phyloP scores from a whole-genome alignment of 2,329 filamentous ascomycete species.

The Exophiala mesophila region DNA sequence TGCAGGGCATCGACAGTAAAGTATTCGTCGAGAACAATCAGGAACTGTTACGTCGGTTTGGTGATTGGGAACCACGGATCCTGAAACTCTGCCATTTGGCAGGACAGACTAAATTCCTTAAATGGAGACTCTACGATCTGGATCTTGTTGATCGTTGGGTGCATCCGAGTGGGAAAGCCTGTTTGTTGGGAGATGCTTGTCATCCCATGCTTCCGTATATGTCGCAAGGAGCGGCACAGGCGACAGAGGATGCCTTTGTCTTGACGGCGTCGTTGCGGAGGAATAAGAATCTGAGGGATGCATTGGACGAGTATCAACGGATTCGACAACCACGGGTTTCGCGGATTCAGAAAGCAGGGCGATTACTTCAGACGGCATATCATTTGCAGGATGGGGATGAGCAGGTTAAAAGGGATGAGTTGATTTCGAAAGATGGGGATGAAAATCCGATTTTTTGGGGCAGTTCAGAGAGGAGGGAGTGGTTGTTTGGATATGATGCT shows the following conservation, averaged over 20 bases:
- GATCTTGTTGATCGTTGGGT: not conserved
- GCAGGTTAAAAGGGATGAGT: constrained; percentile 26
- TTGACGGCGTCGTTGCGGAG: constrained; percentile 25
- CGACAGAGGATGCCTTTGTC: constrained; percentile 40
- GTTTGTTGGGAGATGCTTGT: constrained; percentile 40
- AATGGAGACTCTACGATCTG: constrained; percentile 21
- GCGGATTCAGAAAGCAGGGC: constrained; percentile 26
- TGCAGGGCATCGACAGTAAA: no score
- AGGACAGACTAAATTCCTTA: constrained; percentile 23
- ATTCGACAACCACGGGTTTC: constrained; percentile 16
- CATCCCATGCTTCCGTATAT: constrained; percentile 45
- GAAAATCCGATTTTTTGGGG: constrained; percentile 32
- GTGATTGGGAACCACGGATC: constrained; percentile 30
- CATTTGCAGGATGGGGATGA: constrained; percentile 30
- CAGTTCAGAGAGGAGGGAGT: constrained; percentile 25
- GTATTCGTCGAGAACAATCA: no score
- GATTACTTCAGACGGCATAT: constrained; percentile 31
- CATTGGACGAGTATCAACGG: constrained; percentile 46
- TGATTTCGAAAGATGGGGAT: constrained; percentile 26
- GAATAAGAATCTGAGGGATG: constrained; percentile 8
- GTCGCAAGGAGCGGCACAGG: constrained; percentile 42
- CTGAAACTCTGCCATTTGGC: constrained; percentile 28
- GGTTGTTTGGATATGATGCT: constrained; percentile 29
- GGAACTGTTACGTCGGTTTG: constrained; percentile 28
- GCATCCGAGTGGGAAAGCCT: constrained; percentile 28